These are phyloP conservation scores for Singerocomus inundabilis DNA, from an alignment of 1,284 basidiomycete species.

Conservation along the genomic window DNA sequence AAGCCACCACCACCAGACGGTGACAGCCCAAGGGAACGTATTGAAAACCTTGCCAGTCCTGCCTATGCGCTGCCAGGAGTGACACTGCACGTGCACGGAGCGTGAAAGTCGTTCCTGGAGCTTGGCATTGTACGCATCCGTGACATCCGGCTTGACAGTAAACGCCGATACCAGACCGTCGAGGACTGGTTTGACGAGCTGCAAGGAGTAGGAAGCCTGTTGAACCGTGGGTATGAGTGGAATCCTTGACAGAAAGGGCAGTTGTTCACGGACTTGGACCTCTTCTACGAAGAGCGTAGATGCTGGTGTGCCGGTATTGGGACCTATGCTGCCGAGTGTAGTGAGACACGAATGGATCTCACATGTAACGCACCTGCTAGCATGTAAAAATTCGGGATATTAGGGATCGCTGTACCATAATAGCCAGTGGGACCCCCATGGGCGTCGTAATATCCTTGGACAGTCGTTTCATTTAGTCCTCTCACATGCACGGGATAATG, in stretches of 20 bases:
- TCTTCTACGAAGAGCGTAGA: slow-evolving; percentile 38
- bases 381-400: slow-evolving; percentile 41
- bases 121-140: slow-evolving; percentile 30
- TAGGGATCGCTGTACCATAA: slow-evolving; percentile 35
- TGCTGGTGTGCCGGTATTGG: slow-evolving; percentile 32
- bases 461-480: slow-evolving; percentile 26
- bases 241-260: neutral
- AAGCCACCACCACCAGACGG: slow-evolving; percentile 34
- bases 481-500: slow-evolving; percentile 28
- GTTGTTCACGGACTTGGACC: slow-evolving; percentile 19
- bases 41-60: slow-evolving; percentile 28
- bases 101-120: slow-evolving; percentile 22
- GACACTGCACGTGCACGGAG: slow-evolving; percentile 28
- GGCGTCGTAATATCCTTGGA: slow-evolving; percentile 35
- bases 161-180: slow-evolving; percentile 27
- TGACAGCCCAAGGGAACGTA: slow-evolving; percentile 30
- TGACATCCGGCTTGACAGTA: slow-evolving; percentile 21
- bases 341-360: neutral
- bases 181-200: slow-evolving; percentile 32
- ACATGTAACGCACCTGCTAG: slow-evolving; percentile 20
- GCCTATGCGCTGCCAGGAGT: slow-evolving; percentile 27
- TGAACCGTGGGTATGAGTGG: neutral
- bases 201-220: slow-evolving; percentile 29
- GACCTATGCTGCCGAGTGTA: slow-evolving; percentile 17
- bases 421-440: slow-evolving; percentile 39